Conservation (phyloP, 2,329 filamentous ascomycete genomes). For the Trematosphaeria pertusa region DNA sequence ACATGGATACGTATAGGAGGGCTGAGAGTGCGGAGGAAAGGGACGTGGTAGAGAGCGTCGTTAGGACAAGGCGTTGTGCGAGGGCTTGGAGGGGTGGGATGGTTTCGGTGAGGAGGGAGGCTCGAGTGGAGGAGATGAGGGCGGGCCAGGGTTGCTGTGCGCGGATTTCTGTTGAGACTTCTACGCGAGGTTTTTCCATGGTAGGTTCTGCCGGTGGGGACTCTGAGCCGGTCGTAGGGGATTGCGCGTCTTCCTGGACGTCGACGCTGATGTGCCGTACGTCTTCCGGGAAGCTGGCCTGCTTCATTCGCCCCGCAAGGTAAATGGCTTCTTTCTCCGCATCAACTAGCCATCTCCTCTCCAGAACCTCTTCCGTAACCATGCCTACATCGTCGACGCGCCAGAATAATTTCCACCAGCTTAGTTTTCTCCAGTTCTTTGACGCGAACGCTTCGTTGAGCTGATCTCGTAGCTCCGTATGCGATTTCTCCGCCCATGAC, state of each 20-base stretch:
- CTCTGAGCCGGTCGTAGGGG: conserved; percentile 23
- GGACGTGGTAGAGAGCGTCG: conserved; percentile 75
- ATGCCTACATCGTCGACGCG: conserved; percentile 89
- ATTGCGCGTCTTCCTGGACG: neutral
- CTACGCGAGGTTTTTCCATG: conserved; percentile 22
- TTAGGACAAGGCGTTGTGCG: conserved; percentile 65
- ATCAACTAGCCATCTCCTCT: conserved; percentile 75
- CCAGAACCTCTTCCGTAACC: conserved; percentile 80
- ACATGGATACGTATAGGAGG: conserved; percentile 62
- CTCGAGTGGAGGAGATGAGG: conserved; percentile 75
- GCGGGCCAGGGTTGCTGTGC: conserved; percentile 68
- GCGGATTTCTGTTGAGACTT: conserved; percentile 34
- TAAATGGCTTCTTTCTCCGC: conserved; percentile 85
- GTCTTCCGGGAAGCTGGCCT: conserved; percentile 61
- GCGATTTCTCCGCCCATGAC: conserved; percentile 79
- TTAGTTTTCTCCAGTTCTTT: conserved; percentile 77
- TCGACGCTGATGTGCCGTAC: conserved; percentile 8
- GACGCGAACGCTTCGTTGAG: conserved; percentile 79
- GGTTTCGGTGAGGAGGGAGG: conserved; percentile 49
- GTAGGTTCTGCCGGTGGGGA: conserved; percentile 25
- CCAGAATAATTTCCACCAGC: conserved; percentile 97
- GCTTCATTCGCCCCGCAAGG: conserved; percentile 77
- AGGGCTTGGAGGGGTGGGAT: conserved; percentile 54
- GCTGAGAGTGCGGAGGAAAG: conserved; percentile 60
- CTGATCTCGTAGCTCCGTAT: conserved; percentile 81